Percentiles rank a stretch among this genome's conserved stretches.
Conservation (phyloP, 2,329 filamentous ascomycete species). For the Leptographium wingfieldii region DNA sequence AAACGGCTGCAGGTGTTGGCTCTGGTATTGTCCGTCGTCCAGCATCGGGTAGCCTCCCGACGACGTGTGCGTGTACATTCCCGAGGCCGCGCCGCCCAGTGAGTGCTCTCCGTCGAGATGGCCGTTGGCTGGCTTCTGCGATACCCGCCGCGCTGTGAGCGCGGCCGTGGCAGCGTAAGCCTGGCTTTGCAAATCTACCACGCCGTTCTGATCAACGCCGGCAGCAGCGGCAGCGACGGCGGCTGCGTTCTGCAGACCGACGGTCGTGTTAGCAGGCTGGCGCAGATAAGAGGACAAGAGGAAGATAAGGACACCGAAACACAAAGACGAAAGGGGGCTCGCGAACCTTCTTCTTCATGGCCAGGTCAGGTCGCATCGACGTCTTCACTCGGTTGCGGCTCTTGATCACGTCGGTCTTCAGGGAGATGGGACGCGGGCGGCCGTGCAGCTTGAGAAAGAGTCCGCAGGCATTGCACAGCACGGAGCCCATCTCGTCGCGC, state of each 20-base stretch:
- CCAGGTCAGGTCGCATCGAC: constrained; percentile 54
- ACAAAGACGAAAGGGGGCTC: not conserved
- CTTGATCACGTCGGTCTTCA: constrained; percentile 99
- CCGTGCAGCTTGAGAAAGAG: constrained; percentile 96
- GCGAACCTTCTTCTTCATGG: constrained; percentile 71
- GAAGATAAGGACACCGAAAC: not conserved
- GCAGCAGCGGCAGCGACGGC: constrained; percentile 8
- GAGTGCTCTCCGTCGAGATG: constrained; percentile 67
- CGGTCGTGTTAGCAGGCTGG: not conserved
- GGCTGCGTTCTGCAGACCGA: constrained; percentile 7
- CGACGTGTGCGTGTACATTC: constrained; percentile 62
- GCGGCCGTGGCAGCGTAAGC: constrained; percentile 39
- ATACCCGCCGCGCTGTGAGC: constrained; percentile 43
- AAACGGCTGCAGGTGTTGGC: constrained; percentile 36
- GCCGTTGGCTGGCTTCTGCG: constrained; percentile 61
- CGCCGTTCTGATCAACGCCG: constrained; percentile 42
- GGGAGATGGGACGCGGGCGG: constrained; percentile 79
- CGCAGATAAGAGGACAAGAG: not conserved
- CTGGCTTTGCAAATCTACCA: constrained; percentile 38
- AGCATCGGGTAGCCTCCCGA: constrained; percentile 59
- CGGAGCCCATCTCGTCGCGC: constrained; percentile 86
- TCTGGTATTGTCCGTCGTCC: constrained; percentile 56
- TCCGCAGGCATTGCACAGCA: constrained; percentile 97
- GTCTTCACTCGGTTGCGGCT: constrained; percentile 97
- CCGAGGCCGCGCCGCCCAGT: constrained; percentile 64